Conservation (phyloP, 768 basidiomycete genomes). For the Albatrellus ellisii region DNA sequence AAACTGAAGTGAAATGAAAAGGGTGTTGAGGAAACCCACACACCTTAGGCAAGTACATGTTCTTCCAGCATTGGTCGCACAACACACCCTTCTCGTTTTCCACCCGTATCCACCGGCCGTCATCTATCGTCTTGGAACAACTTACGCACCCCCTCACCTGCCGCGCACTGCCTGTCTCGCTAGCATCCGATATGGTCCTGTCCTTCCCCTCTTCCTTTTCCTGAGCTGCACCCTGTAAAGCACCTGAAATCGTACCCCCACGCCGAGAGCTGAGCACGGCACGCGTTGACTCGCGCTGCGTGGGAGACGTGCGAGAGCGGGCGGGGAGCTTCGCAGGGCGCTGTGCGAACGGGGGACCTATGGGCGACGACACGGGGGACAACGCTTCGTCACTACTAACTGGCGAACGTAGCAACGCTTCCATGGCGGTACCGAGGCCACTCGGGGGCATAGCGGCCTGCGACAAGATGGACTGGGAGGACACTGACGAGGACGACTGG, state of each 20-base stretch:
- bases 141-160: conserved; percentile 36
- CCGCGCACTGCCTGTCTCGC: conserved; percentile 1
- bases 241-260: conserved; percentile 18
- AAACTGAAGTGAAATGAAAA: background rate
- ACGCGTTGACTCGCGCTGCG: conserved; percentile 19
- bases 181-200: conserved; percentile 2
- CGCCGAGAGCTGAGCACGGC: conserved; percentile 12
- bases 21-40: conserved; percentile 14
- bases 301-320: conserved; percentile 39
- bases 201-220: conserved; percentile 14
- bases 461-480: background rate
- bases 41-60: conserved; percentile 90
- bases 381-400: conserved; percentile 20
- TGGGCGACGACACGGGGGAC: conserved; percentile 18
- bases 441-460: background rate
- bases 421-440: conserved; percentile 34
- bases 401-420: conserved; percentile 25
- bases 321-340: conserved; percentile 36
- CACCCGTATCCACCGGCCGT: conserved; percentile 72
- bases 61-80: conserved; percentile 91
- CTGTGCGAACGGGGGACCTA: conserved; percentile 22
- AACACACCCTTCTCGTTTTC: conserved; percentile 56
- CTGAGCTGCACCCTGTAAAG: conserved; percentile 10
- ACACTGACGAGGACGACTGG: no score
- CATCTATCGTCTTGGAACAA: conserved; percentile 58